Evolutionary conservation across 306 rosid genomes (phyloP), one percentile per base, ranked within the genome.

Genomic region (Gastrolobium bilobum): DNA sequence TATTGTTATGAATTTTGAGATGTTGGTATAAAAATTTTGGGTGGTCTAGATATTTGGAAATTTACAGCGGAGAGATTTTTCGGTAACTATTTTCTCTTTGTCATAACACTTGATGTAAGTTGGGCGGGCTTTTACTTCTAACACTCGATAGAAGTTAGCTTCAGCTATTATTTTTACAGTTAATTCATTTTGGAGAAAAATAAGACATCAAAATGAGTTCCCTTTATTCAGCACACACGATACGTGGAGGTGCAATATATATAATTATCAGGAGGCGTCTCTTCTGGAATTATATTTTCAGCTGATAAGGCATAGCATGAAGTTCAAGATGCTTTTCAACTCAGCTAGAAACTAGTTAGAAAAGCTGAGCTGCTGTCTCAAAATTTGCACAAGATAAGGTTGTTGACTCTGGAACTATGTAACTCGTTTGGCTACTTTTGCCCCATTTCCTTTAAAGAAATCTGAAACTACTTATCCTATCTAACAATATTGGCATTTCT

Each of bases 1-100:
- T 56, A 56, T 74, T 75, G 26, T 78, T 60, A 5, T 35, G 54
- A 71, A 65, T 83, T 81, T 53, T 68, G 54, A 59, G 77, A 47
- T 78, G 76, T 83, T 48, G 74, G 40, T 74, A 67, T 68, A 66
- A 35, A 77, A 78, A 63, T 86, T 78, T 85, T 82, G 80, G 62
- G 68, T 67, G 26, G 76, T 64, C 51, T 37, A 34, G 39, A 58
- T 33, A 33, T 66, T 77, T 81, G 46, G 50, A 58, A 63, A 62
- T 40, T 73, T 78, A 56, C 44, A 58, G 46, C 29, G 44, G 81
- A 31, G 7, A 62, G 76, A 59, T 71, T 81, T 56, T 82, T 53
- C 30, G 1, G 33, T 71, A 20, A 10, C 40, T 61, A 4, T 6
- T 65, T 77, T 47, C 69, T 6, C 31, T 58, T 61, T 65, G 80